Percentiles rank a stretch among this genome's conserved stretches.
phyloP scores from a whole-genome alignment of 148 eudicot species.

The Arbutus unedo region DNA sequence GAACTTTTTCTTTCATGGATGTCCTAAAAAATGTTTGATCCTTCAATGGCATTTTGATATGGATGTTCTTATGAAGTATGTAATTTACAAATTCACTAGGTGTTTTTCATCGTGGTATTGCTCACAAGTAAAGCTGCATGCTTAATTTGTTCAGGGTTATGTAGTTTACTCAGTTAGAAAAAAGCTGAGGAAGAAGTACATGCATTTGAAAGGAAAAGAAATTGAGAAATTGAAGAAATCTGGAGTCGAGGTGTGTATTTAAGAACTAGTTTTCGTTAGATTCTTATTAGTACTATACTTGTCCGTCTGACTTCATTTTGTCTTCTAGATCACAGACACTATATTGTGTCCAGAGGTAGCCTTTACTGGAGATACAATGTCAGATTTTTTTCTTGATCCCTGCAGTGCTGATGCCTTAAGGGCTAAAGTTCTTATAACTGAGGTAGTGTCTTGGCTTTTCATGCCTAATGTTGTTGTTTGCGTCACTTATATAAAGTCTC shows the following conservation, averaged over 20 bases:
- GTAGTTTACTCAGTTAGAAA: conserved; percentile 82
- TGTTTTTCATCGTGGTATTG: conserved; percentile 4
- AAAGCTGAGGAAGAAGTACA: conserved; percentile 81
- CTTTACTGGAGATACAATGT: conserved; percentile 89
- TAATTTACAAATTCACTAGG: neutral
- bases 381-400: conserved; percentile 85
- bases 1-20: neutral
- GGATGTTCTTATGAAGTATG: neutral
- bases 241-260: conserved; percentile 66
- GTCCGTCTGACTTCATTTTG: conserved; percentile 22
- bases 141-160: conserved; percentile 60
- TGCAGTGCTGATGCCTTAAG: conserved; percentile 89
- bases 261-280: neutral
- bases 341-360: conserved; percentile 91
- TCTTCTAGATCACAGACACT: conserved; percentile 75
- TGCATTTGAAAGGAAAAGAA: conserved; percentile 79
- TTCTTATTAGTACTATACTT: conserved; percentile 12
- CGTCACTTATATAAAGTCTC: neutral
- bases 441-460: conserved; percentile 38
- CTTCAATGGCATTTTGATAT: neutral
- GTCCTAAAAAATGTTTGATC: neutral
- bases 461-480: conserved; percentile 3
- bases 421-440: conserved; percentile 88
- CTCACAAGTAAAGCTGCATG: conserved; percentile 5
- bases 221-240: conserved; percentile 92